Evolutionary conservation across 2,329 filamentous ascomycete genomes (phyloP), one percentile per base, ranked within the genome.

Genomic region (Neofusicoccum parvum): DNA sequence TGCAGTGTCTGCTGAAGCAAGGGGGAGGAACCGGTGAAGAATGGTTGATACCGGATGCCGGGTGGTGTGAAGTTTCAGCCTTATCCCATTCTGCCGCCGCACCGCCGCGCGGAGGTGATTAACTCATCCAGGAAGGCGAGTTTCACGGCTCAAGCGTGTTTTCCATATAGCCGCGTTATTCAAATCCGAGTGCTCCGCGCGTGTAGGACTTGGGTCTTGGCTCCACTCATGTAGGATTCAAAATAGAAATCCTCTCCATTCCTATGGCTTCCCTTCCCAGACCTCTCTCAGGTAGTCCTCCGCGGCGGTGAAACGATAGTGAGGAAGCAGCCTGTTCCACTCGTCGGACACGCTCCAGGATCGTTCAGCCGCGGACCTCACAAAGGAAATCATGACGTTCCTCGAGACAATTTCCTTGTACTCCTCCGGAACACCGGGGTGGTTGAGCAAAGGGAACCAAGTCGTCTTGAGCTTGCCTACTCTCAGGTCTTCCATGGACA

Each of bases 401-500:
- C 75, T 79, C 10, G 78, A 71, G 27, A 80, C 73, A 1, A 62
- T 69, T 36, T 73, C 71, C 1, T 73, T 70, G 27, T 78, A 56
- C 0, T 82, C 79, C 1, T 71, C 69, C 1, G 76, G 69, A 36
- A 84, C 71, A 2, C 74, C 70, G 15, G 72, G 74, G 64, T 79
- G 78, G 1, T 46, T 66, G 12, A 75, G 69, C 68, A 67, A 20
- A 34, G 81, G 71, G 20, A 72, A 65, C 83, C 83, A 85, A 3
- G 76, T 78, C 0, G 79, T 73, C 14, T 77, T 73, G 60, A 78
- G 45, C 36, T 68, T 69, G 0, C 82, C 83, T 3, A 73, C 77
- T 69, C 81, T 72, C 5, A 87, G 79, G 69, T 87, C 84, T 58
- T 80, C 76, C 0, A 77, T 62, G 41, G 76, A 78, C 1, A 87